phyloP scores from a whole-genome alignment of 805 yeast genomes.

The Myxozyma mucilagina region DNA sequence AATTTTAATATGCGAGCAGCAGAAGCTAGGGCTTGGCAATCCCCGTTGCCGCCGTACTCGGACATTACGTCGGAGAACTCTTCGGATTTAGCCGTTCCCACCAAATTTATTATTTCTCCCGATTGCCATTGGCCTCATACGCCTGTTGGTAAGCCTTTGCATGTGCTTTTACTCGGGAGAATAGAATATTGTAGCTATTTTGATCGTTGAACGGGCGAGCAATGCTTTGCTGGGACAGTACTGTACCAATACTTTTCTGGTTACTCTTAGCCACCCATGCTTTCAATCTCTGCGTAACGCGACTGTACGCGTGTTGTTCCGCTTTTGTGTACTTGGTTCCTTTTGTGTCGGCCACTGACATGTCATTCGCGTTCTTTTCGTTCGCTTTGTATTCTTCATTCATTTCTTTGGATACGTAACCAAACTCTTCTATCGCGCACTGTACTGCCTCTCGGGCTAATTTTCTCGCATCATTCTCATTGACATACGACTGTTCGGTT shows the following conservation, averaged over 20 bases:
- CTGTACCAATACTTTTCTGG: not conserved
- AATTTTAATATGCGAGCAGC: no score
- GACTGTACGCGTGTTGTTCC: slow-evolving; percentile 1
- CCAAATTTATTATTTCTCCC: not conserved
- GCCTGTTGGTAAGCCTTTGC: not conserved
- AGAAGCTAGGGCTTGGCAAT: no score
- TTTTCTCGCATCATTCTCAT: slow-evolving; percentile 3
- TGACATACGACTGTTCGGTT: not conserved
- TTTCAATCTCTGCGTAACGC: not conserved
- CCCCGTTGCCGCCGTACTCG: not conserved
- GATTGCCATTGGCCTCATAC: not conserved
- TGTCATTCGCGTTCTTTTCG: not conserved
- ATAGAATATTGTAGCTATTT: not conserved
- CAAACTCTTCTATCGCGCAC: slow-evolving; percentile 8
- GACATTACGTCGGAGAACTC: not conserved
- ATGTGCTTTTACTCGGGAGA: not conserved
- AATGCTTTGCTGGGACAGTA: not conserved
- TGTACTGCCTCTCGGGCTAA: slow-evolving; percentile 13
- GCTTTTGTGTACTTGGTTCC: not conserved
- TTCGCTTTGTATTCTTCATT: not conserved
- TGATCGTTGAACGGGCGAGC: not conserved
- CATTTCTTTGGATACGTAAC: slow-evolving; percentile 16
- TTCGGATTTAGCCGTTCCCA: not conserved
- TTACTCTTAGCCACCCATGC: not conserved
- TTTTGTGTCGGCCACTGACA: not conserved